Evolutionary conservation across 1,139 yeast species (phyloP).

Genomic region (Geotrichum bryndzae): DNA sequence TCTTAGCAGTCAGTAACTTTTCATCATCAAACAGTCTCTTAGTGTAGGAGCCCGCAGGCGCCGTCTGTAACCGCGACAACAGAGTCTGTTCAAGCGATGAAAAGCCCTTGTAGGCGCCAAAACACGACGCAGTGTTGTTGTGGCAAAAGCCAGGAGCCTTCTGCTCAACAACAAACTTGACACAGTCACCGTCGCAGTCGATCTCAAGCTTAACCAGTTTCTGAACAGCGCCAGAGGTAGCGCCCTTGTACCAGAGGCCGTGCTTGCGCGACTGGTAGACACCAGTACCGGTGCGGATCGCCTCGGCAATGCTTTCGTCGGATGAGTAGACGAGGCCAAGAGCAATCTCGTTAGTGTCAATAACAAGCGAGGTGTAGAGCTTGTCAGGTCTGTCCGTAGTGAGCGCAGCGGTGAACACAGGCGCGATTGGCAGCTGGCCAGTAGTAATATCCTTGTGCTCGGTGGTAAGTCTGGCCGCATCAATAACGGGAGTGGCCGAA

Average conservation of each 20-base stretch:
- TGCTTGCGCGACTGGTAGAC: conserved; percentile 89
- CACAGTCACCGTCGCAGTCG: conserved; percentile 91
- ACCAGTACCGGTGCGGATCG: conserved; percentile 76
- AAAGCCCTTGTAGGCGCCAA: conserved; percentile 55
- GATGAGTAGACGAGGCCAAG: conserved; percentile 92
- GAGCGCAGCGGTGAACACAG: conserved; percentile 50
- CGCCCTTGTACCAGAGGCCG: conserved; percentile 93
- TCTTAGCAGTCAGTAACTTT: conserved; percentile 70
- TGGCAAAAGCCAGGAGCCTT: conserved; percentile 89
- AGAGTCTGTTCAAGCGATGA: conserved; percentile 62
- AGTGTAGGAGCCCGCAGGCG: conserved; percentile 92
- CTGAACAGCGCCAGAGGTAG: conserved; percentile 92
- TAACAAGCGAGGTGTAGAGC: conserved; percentile 76
- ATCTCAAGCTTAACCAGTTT: conserved; percentile 54
- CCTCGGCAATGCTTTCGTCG: conserved; percentile 68
- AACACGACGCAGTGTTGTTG: conserved; percentile 72
- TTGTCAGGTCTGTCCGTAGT: conserved; percentile 84
- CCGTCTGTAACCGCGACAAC: conserved; percentile 42
- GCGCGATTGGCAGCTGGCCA: conserved; percentile 42
- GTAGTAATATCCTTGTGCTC: conserved; percentile 29
- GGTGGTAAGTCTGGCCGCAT: conserved; percentile 41
- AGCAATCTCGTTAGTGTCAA: conserved; percentile 58
- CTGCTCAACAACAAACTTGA: conserved; percentile 80
- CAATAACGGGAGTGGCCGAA: conserved; percentile 49
- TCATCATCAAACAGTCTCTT: conserved; percentile 78